Percentiles rank a stretch among this genome's conserved stretches.
These are phyloP conservation scores for Irpex sp. DNA, from an alignment of 1,284 basidiomycete species.

Conservation along the genomic window DNA sequence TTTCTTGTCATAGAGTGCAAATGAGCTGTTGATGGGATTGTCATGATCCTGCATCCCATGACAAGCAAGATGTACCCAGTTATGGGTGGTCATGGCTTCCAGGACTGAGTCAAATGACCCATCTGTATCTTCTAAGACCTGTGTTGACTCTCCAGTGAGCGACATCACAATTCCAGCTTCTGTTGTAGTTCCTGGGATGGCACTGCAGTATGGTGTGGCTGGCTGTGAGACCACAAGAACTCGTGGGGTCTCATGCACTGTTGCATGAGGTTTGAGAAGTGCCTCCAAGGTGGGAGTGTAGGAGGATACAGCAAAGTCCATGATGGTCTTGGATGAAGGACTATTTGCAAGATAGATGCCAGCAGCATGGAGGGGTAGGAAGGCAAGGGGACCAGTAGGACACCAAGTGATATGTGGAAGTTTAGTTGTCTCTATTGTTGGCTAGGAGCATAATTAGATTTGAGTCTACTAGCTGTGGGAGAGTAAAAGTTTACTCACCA, in stretches of 20 bases:
- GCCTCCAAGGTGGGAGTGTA: background rate
- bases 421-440: background rate
- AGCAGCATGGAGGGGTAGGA: background rate
- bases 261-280: background rate
- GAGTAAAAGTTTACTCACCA: background rate
- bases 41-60: slow-evolving; percentile 15
- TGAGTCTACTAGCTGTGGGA: too few relatives aligned
- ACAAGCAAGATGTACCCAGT: slow-evolving; percentile 20
- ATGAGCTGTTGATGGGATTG: slow-evolving; percentile 12
- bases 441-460: background rate
- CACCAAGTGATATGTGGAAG: background rate
- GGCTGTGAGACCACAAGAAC: background rate
- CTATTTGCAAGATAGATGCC: background rate
- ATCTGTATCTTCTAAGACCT: background rate
- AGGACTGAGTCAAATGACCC: slow-evolving; percentile 5
- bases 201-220: background rate
- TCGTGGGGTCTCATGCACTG: background rate
- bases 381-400: background rate
- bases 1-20: slow-evolving; percentile 13
- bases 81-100: slow-evolving; percentile 7
- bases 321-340: background rate
- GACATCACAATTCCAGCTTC: background rate
- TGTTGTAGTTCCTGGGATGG: background rate
- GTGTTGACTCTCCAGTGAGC: background rate
- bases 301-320: background rate